These are phyloP conservation scores for Aureobasidium namibiae DNA, from an alignment of 2,329 filamentous ascomycete species.

Conservation along the genomic window DNA sequence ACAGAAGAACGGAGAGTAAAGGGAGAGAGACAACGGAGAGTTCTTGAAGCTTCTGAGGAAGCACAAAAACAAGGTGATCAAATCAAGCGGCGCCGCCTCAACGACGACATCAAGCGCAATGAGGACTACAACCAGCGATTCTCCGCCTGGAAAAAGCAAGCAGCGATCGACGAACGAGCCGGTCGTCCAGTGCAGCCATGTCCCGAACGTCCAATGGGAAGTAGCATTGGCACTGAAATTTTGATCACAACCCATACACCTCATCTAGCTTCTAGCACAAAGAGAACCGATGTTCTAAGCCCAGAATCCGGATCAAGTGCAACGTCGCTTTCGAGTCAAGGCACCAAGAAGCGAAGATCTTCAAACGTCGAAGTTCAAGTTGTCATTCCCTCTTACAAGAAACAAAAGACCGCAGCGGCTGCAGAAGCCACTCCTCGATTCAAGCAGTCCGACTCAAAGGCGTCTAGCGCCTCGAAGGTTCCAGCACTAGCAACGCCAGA, in stretches of 20 bases:
- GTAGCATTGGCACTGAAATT: constrained; percentile 9
- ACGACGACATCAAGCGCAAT: neutral
- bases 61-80: neutral
- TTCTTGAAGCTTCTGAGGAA: neutral
- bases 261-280: neutral
- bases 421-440: neutral
- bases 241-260: neutral
- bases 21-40: neutral
- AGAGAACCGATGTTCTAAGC: neutral
- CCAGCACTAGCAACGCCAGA: neutral
- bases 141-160: neutral
- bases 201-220: neutral
- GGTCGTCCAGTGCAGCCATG: neutral
- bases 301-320: neutral
- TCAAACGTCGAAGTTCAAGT: constrained; percentile 1
- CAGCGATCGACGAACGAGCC: neutral
- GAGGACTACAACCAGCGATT: neutral
- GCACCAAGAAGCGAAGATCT: neutral
- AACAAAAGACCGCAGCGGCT: neutral
- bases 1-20: neutral
- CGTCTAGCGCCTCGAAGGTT: neutral
- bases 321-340: neutral
- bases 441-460: neutral
- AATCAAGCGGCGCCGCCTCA: constrained; percentile 3
- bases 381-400: neutral